These are phyloP conservation scores for Giardia muris DNA, from an alignment of 208 protist species.

Conservation along the genomic window DNA sequence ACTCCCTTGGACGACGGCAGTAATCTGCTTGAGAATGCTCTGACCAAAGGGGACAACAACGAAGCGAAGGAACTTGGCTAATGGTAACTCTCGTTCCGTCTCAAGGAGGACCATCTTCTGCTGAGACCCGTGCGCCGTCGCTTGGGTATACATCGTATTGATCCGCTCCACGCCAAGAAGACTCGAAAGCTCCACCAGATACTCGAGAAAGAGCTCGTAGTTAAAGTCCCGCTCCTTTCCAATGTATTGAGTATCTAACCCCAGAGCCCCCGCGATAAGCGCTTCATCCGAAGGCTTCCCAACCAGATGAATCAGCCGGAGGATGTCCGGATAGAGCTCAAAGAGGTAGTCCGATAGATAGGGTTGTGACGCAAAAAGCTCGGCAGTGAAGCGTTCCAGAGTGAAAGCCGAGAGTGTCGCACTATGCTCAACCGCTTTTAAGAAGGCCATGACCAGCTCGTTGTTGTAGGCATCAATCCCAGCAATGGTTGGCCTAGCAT, in stretches of 20 bases:
- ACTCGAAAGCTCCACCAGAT: background rate
- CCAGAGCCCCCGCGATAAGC: background rate
- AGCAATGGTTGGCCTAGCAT: background rate
- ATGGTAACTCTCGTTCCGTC: background rate
- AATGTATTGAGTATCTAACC: background rate
- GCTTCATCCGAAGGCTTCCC: background rate
- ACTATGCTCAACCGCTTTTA: background rate
- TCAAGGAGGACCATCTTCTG: background rate
- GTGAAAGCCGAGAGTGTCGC: background rate
- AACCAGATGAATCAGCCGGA: background rate
- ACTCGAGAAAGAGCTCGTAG: background rate
- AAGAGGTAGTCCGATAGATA: background rate
- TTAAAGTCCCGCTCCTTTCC: background rate
- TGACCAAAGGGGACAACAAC: background rate
- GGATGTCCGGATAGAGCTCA: background rate
- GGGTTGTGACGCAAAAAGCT: background rate
- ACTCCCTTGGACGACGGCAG: background rate
- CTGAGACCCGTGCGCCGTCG: background rate
- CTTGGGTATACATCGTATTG: background rate
- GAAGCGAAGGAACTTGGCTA: background rate
- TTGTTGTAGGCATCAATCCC: background rate
- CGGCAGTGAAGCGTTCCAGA: background rate
- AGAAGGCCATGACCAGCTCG: background rate
- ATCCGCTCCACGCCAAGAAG: background rate
- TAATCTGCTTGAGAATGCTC: background rate